Conservation (phyloP, 1,284 basidiomycete species). For the Coriolopsis trogii region DNA sequence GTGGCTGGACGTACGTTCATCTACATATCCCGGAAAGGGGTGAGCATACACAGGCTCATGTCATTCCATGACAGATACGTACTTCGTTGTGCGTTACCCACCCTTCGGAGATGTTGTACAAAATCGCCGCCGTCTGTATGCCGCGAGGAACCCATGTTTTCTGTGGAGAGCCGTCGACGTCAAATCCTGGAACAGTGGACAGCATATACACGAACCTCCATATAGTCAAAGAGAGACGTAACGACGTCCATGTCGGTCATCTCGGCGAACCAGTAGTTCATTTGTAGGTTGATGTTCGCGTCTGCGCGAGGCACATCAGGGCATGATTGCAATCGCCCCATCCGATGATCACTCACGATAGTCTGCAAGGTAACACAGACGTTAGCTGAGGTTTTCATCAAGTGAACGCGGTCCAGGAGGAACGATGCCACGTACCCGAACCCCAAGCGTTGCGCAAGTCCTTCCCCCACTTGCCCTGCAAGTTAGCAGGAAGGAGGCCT, state of each 20-base stretch:
- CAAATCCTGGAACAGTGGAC: neutral
- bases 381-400: slow-evolving; percentile 38
- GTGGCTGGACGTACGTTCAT: slow-evolving; percentile 67
- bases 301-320: slow-evolving; percentile 43
- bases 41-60: neutral
- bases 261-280: slow-evolving; percentile 81
- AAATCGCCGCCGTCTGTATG: slow-evolving; percentile 61
- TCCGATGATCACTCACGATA: slow-evolving; percentile 54
- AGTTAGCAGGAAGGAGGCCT: slow-evolving; percentile 65
- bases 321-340: neutral
- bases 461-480: slow-evolving; percentile 75
- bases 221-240: slow-evolving; percentile 63
- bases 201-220: slow-evolving; percentile 50
- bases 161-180: slow-evolving; percentile 37
- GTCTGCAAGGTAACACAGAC: slow-evolving; percentile 41
- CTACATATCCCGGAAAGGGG: slow-evolving; percentile 35
- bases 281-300: slow-evolving; percentile 77
- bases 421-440: slow-evolving; percentile 47
- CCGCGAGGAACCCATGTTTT: slow-evolving; percentile 77
- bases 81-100: slow-evolving; percentile 78
- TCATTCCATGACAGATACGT: slow-evolving; percentile 2
- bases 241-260: slow-evolving; percentile 65
- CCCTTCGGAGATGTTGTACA: slow-evolving; percentile 69
- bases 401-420: neutral
- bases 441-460: slow-evolving; percentile 59